A percentile compares a stretch with the other conserved stretches of the same genome.
Evolutionary conservation across 768 basidiomycete genomes (phyloP).

Genomic region (Ramaria rubella): DNA sequence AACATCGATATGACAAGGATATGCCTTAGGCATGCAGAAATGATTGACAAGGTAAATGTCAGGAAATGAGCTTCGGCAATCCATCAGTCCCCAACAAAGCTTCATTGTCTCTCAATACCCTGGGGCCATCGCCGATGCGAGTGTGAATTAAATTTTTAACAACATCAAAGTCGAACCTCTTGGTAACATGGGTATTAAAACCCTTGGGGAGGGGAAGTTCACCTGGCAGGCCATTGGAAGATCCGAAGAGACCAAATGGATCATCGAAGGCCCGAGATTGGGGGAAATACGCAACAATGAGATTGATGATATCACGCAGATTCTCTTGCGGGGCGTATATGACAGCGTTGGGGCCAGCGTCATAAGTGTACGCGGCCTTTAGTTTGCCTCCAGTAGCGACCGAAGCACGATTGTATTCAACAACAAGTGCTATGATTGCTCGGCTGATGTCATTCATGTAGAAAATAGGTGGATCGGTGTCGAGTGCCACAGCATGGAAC

Average conservation of each 20-base stretch:
- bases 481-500: slow-evolving; percentile 96
- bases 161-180: slow-evolving; percentile 63
- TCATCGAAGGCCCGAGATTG: slow-evolving; percentile 73
- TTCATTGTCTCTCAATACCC: slow-evolving; percentile 56
- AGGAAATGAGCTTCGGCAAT: slow-evolving; percentile 38
- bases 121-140: slow-evolving; percentile 85
- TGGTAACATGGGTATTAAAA: slow-evolving; percentile 75
- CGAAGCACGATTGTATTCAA: slow-evolving; percentile 85
- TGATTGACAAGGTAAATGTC: too few relatives aligned
- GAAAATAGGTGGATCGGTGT: slow-evolving; percentile 97
- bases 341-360: slow-evolving; percentile 98
- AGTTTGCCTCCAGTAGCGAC: slow-evolving; percentile 49
- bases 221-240: slow-evolving; percentile 36
- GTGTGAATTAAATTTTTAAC: slow-evolving; percentile 93
- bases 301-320: slow-evolving; percentile 67
- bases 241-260: slow-evolving; percentile 56
- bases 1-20: too few relatives aligned
- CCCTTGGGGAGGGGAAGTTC: slow-evolving; percentile 46
- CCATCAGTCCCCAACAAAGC: slow-evolving; percentile 64
- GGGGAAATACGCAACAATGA: slow-evolving; percentile 84
- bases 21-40: too few relatives aligned
- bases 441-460: slow-evolving; percentile 97
- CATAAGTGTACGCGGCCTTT: slow-evolving; percentile 97
- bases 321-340: slow-evolving; percentile 82
- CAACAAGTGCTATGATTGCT: slow-evolving; percentile 85